Conservation (phyloP, 208 protist species). For the Wallacemonas collosoma region DNA sequence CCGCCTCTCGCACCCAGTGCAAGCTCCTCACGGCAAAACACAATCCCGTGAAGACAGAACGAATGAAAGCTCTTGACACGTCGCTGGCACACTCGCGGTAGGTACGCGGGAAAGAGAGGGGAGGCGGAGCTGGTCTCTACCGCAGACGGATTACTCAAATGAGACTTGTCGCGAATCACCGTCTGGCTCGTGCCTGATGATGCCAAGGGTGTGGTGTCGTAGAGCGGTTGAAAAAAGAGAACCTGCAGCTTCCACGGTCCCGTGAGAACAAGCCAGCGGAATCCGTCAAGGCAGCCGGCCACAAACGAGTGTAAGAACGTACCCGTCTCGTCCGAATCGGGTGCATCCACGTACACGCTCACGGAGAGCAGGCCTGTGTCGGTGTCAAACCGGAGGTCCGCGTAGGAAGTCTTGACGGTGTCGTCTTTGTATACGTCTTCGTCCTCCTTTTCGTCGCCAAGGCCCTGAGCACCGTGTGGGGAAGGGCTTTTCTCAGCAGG, state of each 20-base stretch:
- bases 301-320: conserved; percentile 31
- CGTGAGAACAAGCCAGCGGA: conserved; percentile 45
- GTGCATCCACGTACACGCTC: conserved; percentile 41
- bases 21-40: neutral
- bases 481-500: too few species aligned
- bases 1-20: neutral
- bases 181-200: neutral
- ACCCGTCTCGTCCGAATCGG: conserved; percentile 27
- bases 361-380: conserved; percentile 33
- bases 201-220: neutral
- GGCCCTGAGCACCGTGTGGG: neutral
- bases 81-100: neutral
- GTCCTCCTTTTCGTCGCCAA: neutral
- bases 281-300: conserved; percentile 50
- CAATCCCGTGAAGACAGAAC: conserved; percentile 10
- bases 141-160: too few species aligned
- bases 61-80: conserved; percentile 11
- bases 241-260: conserved; percentile 37
- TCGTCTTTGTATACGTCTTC: neutral
- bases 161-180: too few species aligned
- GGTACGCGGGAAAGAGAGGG: too few species aligned
- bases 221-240: conserved; percentile 36
- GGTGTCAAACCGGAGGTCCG: conserved; percentile 36
- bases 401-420: conserved; percentile 23
- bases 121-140: too few species aligned